A percentile compares a stretch with the other conserved stretches of the same genome.
Evolutionary conservation across 1,284 basidiomycete genomes (phyloP).

Genomic region (Sporisorium reilianum): DNA sequence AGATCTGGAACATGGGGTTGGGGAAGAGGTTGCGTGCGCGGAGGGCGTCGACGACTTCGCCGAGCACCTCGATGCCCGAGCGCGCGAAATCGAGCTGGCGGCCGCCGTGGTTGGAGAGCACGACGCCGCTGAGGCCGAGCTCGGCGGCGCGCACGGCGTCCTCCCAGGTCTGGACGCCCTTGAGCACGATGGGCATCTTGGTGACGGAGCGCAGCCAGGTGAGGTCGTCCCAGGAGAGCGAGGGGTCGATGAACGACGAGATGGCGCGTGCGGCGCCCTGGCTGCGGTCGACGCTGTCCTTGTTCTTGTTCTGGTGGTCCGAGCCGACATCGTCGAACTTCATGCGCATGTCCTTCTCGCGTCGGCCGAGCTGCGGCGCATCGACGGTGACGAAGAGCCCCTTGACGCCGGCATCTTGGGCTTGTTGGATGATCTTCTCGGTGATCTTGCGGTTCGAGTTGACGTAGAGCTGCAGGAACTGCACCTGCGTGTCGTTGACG

Average conservation of each 20-base stretch:
- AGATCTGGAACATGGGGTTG: slow-evolving; percentile 78
- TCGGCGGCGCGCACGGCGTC: slow-evolving; percentile 76
- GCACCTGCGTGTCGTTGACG: slow-evolving; percentile 74
- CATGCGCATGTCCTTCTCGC: slow-evolving; percentile 80
- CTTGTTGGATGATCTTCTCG: slow-evolving; percentile 78
- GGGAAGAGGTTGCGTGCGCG: slow-evolving; percentile 75
- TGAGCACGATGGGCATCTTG: slow-evolving; percentile 83
- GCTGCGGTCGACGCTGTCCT: slow-evolving; percentile 46
- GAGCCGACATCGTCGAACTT: slow-evolving; percentile 73
- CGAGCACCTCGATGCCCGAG: slow-evolving; percentile 72
- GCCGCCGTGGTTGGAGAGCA: slow-evolving; percentile 72
- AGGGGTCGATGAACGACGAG: slow-evolving; percentile 72
- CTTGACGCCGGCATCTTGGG: slow-evolving; percentile 78
- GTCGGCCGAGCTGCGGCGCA: slow-evolving; percentile 84
- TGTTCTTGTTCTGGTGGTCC: slow-evolving; percentile 66
- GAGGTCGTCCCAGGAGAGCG: slow-evolving; percentile 73
- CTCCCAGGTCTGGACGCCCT: slow-evolving; percentile 76
- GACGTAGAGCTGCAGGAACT: slow-evolving; percentile 78
- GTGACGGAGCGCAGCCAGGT: slow-evolving; percentile 82
- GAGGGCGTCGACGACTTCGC: slow-evolving; percentile 84
- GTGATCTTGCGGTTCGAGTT: slow-evolving; percentile 79
- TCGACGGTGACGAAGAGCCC: slow-evolving; percentile 93
- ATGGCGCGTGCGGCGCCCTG: slow-evolving; percentile 71
- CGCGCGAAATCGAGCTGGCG: slow-evolving; percentile 64
- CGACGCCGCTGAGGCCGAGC: slow-evolving; percentile 72